phyloP scores from a whole-genome alignment of 2,329 filamentous ascomycete species.

The Aaosphaeria arxii region DNA sequence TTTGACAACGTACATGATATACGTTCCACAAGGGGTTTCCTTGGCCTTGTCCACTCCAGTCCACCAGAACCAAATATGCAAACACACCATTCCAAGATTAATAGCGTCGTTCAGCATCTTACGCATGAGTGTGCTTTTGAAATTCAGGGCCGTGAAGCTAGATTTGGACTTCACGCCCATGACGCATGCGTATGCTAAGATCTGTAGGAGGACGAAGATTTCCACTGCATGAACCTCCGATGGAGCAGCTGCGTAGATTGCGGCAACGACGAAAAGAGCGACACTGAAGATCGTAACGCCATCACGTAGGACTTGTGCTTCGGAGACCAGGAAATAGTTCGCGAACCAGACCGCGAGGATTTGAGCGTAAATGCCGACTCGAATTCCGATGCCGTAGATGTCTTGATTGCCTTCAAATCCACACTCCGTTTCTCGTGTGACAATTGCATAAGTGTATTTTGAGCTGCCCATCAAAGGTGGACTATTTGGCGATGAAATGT shows the following conservation, averaged over 20 bases:
- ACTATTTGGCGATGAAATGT: no score
- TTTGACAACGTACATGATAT: slow-evolving; percentile 13
- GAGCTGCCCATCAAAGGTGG: no score
- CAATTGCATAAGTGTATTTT: background rate
- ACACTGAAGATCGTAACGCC: slow-evolving; percentile 19
- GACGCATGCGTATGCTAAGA: slow-evolving; percentile 5
- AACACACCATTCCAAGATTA: slow-evolving; percentile 2
- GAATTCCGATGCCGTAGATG: slow-evolving; percentile 25
- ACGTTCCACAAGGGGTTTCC: slow-evolving; percentile 15
- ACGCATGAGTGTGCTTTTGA: slow-evolving; percentile 1
- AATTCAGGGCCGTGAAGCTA: background rate
- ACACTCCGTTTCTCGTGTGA: slow-evolving; percentile 3
- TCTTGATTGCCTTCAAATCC: slow-evolving; percentile 19
- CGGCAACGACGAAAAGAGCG: slow-evolving; percentile 14
- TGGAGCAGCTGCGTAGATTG: slow-evolving; percentile 10
- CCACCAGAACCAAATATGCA: slow-evolving; percentile 23
- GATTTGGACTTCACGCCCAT: slow-evolving; percentile 5
- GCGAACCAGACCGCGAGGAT: slow-evolving; percentile 23
- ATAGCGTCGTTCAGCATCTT: slow-evolving; percentile 4
- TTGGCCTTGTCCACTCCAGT: slow-evolving; percentile 13
- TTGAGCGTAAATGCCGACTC: slow-evolving; percentile 28
- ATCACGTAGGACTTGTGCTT: slow-evolving; percentile 16
- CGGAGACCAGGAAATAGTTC: slow-evolving; percentile 21
- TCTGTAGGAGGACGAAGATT: slow-evolving; percentile 17
- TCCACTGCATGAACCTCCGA: slow-evolving; percentile 13